A percentile compares a stretch with the other conserved stretches of the same genome.
phyloP scores from a whole-genome alignment of 257 asterid genomes.

The Ballota nigra region DNA sequence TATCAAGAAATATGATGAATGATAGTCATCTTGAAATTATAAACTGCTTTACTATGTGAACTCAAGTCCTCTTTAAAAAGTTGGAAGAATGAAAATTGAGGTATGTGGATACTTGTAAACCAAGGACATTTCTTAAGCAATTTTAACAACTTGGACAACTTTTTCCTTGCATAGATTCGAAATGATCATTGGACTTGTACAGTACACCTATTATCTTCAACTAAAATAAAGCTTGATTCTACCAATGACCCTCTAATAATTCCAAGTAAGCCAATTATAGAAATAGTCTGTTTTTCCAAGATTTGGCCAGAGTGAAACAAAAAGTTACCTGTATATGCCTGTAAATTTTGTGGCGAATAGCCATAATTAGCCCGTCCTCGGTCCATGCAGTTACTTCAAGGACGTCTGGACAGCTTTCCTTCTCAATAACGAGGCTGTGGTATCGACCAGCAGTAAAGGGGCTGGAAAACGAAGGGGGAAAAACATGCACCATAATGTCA shows the following conservation, averaged over 20 bases:
- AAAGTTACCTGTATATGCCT: conserved; percentile 66
- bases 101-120: neutral
- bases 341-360: conserved; percentile 83
- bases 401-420: conserved; percentile 74
- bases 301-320: neutral
- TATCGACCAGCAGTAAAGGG: conserved; percentile 95
- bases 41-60: too few species aligned
- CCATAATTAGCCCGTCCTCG: conserved; percentile 90
- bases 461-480: conserved; percentile 38
- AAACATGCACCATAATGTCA: conserved; percentile 2
- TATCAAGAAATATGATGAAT: conserved; percentile 6
- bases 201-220: neutral
- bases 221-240: conserved; percentile 8
- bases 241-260: neutral
- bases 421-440: conserved; percentile 94
- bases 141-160: neutral
- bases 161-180: neutral
- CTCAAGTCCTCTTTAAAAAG: too few species aligned
- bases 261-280: neutral
- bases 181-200: neutral
- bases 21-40: too few species aligned
- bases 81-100: too few species aligned
- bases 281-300: too few species aligned
- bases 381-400: conserved; percentile 97
- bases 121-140: neutral